Conservation (phyloP, 768 basidiomycete species). For the Dictyophora rubrovolvata region DNA sequence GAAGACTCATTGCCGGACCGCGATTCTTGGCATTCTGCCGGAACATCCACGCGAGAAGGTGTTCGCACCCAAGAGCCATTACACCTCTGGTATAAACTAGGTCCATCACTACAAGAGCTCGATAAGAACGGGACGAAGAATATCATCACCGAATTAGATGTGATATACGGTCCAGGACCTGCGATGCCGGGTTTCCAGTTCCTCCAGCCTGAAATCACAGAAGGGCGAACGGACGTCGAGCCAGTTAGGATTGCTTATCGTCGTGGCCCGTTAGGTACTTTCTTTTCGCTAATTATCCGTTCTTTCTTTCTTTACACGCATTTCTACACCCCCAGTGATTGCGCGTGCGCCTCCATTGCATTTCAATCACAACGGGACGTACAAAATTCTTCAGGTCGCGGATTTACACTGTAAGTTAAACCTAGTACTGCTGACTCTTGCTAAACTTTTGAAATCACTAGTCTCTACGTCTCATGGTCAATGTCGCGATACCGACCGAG, state of each 20-base stretch:
- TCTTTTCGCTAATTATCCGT: not conserved
- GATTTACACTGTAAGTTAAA: conserved; percentile 62
- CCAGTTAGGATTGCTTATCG: conserved; percentile 60
- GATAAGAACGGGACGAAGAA: conserved; percentile 42
- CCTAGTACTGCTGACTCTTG: not conserved
- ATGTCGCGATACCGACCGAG: conserved; percentile 60
- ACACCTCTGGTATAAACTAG: conserved; percentile 70
- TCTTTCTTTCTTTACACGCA: conserved; percentile 3
- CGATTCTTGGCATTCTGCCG: conserved; percentile 57
- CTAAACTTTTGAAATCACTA: not conserved
- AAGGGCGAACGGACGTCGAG: conserved; percentile 30
- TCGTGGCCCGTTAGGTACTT: conserved; percentile 60
- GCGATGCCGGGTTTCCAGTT: conserved; percentile 85
- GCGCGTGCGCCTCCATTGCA: conserved; percentile 71
- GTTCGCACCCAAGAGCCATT: conserved; percentile 44
- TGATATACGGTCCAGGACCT: conserved; percentile 73
- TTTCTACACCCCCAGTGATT: conserved; percentile 25
- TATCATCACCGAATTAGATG: conserved; percentile 85
- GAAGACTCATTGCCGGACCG: conserved; percentile 30
- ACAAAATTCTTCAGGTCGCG: conserved; percentile 85
- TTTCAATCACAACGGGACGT: conserved; percentile 73
- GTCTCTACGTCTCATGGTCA: conserved; percentile 64
- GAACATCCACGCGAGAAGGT: conserved; percentile 55
- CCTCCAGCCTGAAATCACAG: conserved; percentile 49
- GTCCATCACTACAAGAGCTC: conserved; percentile 56